Base-by-base conservation (phyloP, 75 land plant genomes). In the Pseudotsuga menziesii region DNA sequence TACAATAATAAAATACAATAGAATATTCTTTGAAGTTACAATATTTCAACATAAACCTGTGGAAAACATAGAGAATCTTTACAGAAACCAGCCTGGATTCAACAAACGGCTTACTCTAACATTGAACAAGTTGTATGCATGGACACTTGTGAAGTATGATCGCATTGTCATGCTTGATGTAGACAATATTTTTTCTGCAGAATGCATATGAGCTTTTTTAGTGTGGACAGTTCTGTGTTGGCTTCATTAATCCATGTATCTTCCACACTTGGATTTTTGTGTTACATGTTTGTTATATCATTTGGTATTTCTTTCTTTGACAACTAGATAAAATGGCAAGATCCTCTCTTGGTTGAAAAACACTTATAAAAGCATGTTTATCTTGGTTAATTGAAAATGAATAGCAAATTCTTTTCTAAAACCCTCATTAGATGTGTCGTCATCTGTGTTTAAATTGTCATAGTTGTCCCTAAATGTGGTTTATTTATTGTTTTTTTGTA, bases 181-280 rank as follows among this genome's bases (percentile, higher is more conserved):
- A n/a, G n/a, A n/a, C n/a, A n/a, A n/a, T n/a, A n/a, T n/a, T n/a
- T n/a, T n/a, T n/a, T n/a, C n/a, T n/a, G n/a, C n/a, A n/a, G 1
- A 90, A 86, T 3, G 84, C 99, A 1, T 94, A 97, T 81, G 99
- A 97, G 76, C 87, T 97, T 56, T 97, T 97, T 85, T 91, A 88
- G 48, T 97, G 99, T 79, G 99, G 99, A 9, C 48, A 71, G 25
- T 71, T 71, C 16, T 71, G 73, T 48, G 73, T 52, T 15, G 73
- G 14, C 73, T 71, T 71, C 36, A 71, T 97, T 84, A 94, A 97
- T 82, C 99, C 97, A 12, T 97, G 99, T 80, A 84, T 93, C 81
- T 97, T 97, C 41, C 73, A 71, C 25, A 71, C 73, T 2, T 44
- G 73, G 16, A 44, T 71, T 48, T 71, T 71, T 71, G 73, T 71